These are phyloP conservation scores for Aphanoascus verrucosus DNA, from an alignment of 2,329 filamentous ascomycete genomes.

Conservation along the genomic window DNA sequence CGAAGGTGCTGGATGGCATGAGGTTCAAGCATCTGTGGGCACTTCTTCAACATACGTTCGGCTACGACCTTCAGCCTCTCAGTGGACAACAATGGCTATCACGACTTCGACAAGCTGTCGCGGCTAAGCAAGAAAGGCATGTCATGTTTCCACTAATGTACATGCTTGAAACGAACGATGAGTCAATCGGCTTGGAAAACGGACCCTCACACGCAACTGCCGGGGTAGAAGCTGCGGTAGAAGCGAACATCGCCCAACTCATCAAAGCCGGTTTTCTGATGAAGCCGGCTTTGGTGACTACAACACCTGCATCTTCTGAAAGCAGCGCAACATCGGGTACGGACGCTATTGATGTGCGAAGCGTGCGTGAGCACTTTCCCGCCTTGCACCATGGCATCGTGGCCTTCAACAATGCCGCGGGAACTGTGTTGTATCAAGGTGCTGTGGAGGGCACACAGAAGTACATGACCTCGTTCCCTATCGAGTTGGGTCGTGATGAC, in stretches of 20 bases:
- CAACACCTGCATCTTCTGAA: no score
- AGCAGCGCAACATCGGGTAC: no score
- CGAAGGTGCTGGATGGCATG: background rate
- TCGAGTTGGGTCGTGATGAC: conserved; percentile 3
- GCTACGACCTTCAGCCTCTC: background rate
- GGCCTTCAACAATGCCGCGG: conserved; percentile 6
- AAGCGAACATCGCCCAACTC: no score
- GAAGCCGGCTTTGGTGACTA: no score
- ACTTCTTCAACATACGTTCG: background rate
- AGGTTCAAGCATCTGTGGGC: background rate
- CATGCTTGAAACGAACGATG: background rate
- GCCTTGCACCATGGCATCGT: background rate
- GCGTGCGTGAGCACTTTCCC: conserved; percentile 3
- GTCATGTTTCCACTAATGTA: background rate
- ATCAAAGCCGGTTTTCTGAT: no score
- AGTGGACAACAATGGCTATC: background rate
- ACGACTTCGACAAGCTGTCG: background rate
- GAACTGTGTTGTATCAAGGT: background rate
- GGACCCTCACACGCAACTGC: no score
- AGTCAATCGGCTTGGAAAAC: background rate
- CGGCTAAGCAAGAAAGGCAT: background rate
- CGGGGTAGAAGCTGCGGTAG: no score
- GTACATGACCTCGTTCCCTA: background rate
- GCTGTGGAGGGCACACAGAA: background rate
- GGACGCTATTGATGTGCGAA: background rate